phyloP scores from a whole-genome alignment of 768 basidiomycete species.

The Tulasnella calospora region DNA sequence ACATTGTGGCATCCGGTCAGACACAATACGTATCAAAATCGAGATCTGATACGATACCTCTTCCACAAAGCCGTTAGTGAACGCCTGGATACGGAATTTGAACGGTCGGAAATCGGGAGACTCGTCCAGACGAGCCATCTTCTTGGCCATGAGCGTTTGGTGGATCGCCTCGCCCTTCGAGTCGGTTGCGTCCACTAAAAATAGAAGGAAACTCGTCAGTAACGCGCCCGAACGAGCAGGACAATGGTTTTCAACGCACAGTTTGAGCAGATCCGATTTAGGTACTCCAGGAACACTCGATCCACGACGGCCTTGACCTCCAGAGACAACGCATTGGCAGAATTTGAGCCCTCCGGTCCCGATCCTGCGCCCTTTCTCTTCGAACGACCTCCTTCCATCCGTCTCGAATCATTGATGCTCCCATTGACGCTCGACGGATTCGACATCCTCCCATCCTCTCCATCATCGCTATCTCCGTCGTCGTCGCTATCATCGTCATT shows the following conservation, averaged over 20 bases:
- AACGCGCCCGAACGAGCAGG: not conserved
- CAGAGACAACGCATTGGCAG: slow-evolving; percentile 34
- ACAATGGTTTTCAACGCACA: slow-evolving; percentile 46
- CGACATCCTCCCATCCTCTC: not conserved
- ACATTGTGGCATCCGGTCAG: not conserved
- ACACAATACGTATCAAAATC: not conserved
- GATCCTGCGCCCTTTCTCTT: not conserved
- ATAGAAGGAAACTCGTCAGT: slow-evolving; percentile 18
- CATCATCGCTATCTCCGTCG: slow-evolving; percentile 24
- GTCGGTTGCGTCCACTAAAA: slow-evolving; percentile 82
- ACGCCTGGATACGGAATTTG: slow-evolving; percentile 98
- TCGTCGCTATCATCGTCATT: slow-evolving; percentile 7
- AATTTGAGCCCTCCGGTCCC: not conserved
- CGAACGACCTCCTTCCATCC: not conserved
- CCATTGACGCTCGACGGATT: not conserved
- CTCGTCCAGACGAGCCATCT: slow-evolving; percentile 94
- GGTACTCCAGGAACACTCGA: slow-evolving; percentile 82
- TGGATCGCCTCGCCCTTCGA: slow-evolving; percentile 95
- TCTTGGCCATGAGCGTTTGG: slow-evolving; percentile 87
- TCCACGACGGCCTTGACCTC: slow-evolving; percentile 82
- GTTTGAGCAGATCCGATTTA: slow-evolving; percentile 85
- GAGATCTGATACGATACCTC: slow-evolving; percentile 54
- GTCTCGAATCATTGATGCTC: not conserved
- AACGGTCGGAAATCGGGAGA: slow-evolving; percentile 96
- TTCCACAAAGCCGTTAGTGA: slow-evolving; percentile 92